Conservation (phyloP, 2,329 filamentous ascomycete genomes). For the Decorospora gaudefroyi region DNA sequence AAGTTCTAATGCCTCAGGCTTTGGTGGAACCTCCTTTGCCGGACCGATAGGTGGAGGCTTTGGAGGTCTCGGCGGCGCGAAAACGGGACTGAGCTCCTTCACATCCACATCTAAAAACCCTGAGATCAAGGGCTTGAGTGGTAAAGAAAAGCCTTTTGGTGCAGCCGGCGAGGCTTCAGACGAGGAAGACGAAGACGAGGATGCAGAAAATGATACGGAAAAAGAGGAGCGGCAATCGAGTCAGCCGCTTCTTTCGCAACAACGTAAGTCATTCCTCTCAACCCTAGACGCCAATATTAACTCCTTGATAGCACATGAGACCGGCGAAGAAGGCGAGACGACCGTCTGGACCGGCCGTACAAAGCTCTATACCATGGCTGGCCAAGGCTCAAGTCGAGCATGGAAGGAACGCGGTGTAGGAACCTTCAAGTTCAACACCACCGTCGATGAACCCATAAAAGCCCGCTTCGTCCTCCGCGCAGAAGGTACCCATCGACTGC, state of each 20-base stretch:
- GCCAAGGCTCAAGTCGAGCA: constrained; percentile 58
- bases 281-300: constrained; percentile 17
- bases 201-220: constrained; percentile 22
- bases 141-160: constrained; percentile 75
- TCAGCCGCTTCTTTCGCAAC: constrained; percentile 60
- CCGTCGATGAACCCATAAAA: constrained; percentile 47
- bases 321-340: constrained; percentile 82
- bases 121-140: constrained; percentile 54
- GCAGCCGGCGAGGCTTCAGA: constrained; percentile 65
- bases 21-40: constrained; percentile 49
- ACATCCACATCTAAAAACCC: constrained; percentile 61
- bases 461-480: constrained; percentile 87
- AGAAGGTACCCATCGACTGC: constrained; percentile 83
- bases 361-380: constrained; percentile 80
- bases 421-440: constrained; percentile 76
- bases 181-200: constrained; percentile 58
- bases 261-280: constrained; percentile 59
- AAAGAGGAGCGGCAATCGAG: constrained; percentile 42
- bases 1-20: constrained; percentile 40
- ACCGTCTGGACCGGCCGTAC: constrained; percentile 76
- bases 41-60: constrained; percentile 47
- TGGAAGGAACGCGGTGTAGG: constrained; percentile 93
- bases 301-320: constrained; percentile 64
- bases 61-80: constrained; percentile 28
- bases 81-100: constrained; percentile 65